Percentiles rank a stretch among this genome's conserved stretches.
These are phyloP conservation scores for Trametes hirsuta DNA, from an alignment of 1,284 basidiomycete genomes.

Conservation along the genomic window DNA sequence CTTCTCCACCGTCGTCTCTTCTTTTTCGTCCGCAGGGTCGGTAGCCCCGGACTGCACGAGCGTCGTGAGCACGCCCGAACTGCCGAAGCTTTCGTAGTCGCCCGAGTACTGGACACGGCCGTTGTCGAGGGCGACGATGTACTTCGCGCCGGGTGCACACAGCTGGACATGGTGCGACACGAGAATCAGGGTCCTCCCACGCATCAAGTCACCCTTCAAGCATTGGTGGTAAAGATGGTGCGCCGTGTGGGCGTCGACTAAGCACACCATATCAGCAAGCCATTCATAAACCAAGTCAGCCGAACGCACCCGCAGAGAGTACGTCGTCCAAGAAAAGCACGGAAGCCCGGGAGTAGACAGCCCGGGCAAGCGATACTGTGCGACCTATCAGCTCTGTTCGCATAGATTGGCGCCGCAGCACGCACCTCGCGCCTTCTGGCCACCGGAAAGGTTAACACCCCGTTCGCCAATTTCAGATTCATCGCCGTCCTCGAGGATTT, in stretches of 20 bases:
- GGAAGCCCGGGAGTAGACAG: conserved; percentile 91
- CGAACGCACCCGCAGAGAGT: conserved; percentile 60
- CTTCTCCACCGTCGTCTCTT: conserved; percentile 27
- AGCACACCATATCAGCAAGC: not conserved
- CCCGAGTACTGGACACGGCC: conserved; percentile 83
- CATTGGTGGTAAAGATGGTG: conserved; percentile 84
- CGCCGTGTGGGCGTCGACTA: conserved; percentile 88
- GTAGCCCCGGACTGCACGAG: conserved; percentile 67
- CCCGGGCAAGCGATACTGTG: conserved; percentile 83
- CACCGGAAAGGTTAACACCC: conserved; percentile 85
- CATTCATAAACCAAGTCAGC: too few species aligned
- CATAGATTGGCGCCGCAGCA: not conserved
- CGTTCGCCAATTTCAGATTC: conserved; percentile 91
- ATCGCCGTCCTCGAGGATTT: conserved; percentile 94
- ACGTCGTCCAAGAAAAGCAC: conserved; percentile 91
- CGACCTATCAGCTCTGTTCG: conserved; percentile 1
- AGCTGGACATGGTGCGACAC: conserved; percentile 92
- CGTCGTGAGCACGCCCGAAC: conserved; percentile 64
- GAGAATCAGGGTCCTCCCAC: conserved; percentile 79
- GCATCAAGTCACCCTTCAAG: conserved; percentile 82
- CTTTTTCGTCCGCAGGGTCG: conserved; percentile 43
- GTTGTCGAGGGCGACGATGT: conserved; percentile 85
- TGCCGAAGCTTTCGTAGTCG: conserved; percentile 65
- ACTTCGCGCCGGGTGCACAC: conserved; percentile 68
- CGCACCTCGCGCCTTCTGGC: conserved; percentile 90